Conservation (phyloP, 176 grass and related monocot genomes). For the Stipa capillata region DNA sequence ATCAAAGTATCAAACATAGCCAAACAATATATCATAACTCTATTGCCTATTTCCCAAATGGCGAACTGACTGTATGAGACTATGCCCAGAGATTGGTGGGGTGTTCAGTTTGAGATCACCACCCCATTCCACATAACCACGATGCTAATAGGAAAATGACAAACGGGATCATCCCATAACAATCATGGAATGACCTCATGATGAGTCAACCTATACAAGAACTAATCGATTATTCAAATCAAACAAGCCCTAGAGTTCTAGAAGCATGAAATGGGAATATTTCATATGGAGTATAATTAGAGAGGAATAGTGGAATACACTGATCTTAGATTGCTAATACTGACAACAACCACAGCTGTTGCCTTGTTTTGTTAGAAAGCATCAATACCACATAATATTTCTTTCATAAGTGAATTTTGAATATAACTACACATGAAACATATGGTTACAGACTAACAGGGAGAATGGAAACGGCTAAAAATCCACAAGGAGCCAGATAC, state of each 20-base stretch:
- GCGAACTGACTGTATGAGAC: background rate
- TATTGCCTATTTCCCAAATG: background rate
- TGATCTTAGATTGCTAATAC: background rate
- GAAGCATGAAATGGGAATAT: background rate
- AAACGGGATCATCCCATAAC: background rate
- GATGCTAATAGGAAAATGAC: background rate
- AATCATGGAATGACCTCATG: constrained; percentile 2
- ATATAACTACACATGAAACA: background rate
- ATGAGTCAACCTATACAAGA: background rate
- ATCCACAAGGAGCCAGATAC: constrained; percentile 22
- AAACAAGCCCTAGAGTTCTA: background rate
- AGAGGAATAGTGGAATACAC: background rate
- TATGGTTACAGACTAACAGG: background rate
- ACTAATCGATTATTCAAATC: background rate
- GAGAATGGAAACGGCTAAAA: background rate
- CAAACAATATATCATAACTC: background rate
- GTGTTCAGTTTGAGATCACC: background rate
- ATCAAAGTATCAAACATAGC: background rate
- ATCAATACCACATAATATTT: constrained; percentile 1
- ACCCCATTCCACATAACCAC: background rate
- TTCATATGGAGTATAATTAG: background rate
- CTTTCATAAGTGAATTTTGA: background rate
- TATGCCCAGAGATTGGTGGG: background rate
- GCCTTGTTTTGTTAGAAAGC: background rate
- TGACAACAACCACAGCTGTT: background rate